Base-by-base conservation (phyloP, 345 rosid genomes). In the Capsella bursapastoris region DNA sequence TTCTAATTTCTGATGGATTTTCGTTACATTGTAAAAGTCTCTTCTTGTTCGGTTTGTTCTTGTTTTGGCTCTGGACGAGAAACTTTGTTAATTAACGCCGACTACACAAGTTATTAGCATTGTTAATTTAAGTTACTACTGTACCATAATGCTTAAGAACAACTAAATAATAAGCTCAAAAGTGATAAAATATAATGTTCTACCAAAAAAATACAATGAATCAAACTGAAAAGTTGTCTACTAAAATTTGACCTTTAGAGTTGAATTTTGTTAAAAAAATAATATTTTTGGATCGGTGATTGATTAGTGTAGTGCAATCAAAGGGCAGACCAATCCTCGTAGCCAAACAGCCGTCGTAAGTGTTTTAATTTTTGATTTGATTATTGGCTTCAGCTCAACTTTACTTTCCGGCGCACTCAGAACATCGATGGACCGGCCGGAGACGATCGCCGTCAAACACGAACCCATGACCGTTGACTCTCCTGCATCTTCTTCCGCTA, bases 391-490 rank as follows among this genome's bases (percentile, higher is more conserved):
- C 34, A 3, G 10, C 64, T 64, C 15, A 31, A 47, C 51, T 28
- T 64, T 59, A 38, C 53, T 62, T 6, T 3, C 51, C 68, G 72
- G 57, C 41, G 68, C 40, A 58, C 41, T 4, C 64, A 43, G 28
- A 45, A 38, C 57, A 70, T 15, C 56, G 7, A 79, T 77, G 85
- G 80, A 82, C 51, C 62, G 49, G 14, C 44, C 66, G 77, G 76
- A 70, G 72, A 14, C 58, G 43, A 64, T 71, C 31, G 61, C 82
- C 14, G 63, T 90, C 57, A 89, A 90, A 77, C 27, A 84, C 50
- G 95, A 94, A 74, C 76, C 81, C 6, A 78, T 53, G 29, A 75
- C 77, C 22, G 45, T 70, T 7, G 89, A 84, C 11, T 55, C 50
- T 79, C 57, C 76, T 28, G 5, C 50, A 10, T 43, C 74, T 52